Conservation (phyloP, 2,329 filamentous ascomycete genomes). For the Lecanoromycetidae sp. region DNA sequence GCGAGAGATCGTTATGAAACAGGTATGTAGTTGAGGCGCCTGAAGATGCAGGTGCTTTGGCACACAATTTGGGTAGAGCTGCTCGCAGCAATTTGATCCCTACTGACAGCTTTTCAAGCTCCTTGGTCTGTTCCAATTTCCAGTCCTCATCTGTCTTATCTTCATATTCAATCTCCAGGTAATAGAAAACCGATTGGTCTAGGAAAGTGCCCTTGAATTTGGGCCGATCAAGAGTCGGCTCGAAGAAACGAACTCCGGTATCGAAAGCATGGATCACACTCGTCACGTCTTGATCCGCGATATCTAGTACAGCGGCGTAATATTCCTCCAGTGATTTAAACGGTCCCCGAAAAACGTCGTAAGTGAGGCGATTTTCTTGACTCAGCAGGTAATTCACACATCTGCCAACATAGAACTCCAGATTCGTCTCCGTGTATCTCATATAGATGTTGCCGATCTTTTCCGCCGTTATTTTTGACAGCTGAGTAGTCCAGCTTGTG, state of each 20-base stretch:
- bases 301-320: constrained; percentile 25
- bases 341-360: constrained; percentile 28
- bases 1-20: constrained; percentile 29
- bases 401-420: constrained; percentile 17
- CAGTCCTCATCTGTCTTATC: background rate
- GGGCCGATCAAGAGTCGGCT: background rate
- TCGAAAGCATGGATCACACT: constrained; percentile 20
- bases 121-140: background rate
- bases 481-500: constrained; percentile 24
- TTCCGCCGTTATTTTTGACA: constrained; percentile 19
- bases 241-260: background rate
- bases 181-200: background rate
- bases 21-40: constrained; percentile 25
- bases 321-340: constrained; percentile 31
- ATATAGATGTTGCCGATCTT: constrained; percentile 25
- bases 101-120: background rate
- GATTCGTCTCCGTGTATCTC: background rate
- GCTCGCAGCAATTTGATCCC: too few species aligned
- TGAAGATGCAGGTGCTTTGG: background rate
- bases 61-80: background rate
- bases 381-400: constrained; percentile 29
- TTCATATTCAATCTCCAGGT: background rate
- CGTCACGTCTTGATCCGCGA: constrained; percentile 25
- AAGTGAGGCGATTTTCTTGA: constrained; percentile 24
- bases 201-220: background rate